Conservation (phyloP, 176 grass and related monocot species). For the barley (Hordeum vulgare) region DNA sequence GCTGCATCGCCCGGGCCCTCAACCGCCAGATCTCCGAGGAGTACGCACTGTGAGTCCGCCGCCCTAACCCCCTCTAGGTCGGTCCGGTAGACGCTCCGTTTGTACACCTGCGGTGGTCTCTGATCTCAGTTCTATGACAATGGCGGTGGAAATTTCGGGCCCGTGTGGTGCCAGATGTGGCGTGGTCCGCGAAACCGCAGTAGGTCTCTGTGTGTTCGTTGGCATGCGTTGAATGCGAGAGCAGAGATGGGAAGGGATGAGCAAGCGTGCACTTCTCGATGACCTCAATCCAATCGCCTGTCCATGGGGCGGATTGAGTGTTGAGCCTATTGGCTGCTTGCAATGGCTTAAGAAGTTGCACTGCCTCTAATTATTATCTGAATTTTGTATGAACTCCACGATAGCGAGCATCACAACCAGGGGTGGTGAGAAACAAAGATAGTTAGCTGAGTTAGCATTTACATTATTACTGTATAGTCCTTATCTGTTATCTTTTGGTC, state of each 20-base stretch:
- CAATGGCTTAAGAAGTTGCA: too few relatives aligned
- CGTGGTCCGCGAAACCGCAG: background rate
- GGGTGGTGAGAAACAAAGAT: background rate
- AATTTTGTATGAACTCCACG: too few relatives aligned
- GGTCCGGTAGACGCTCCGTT: background rate
- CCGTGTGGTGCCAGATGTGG: background rate
- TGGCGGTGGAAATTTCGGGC: slow-evolving; percentile 8
- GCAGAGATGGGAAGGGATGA: background rate
- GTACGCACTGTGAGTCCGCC: slow-evolving; percentile 52
- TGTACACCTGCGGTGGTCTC: background rate
- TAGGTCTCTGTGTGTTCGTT: too few relatives aligned
- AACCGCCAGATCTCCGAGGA: too few relatives aligned
- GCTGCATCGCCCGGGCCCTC: too few relatives aligned
- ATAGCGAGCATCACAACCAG: background rate
- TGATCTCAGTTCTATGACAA: slow-evolving; percentile 10
- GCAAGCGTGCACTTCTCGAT: background rate
- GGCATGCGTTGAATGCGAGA: too few relatives aligned
- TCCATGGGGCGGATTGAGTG: background rate
- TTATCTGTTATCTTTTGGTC: background rate
- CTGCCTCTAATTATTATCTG: too few relatives aligned
- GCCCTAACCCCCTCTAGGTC: background rate
- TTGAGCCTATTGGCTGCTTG: background rate
- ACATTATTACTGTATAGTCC: background rate
- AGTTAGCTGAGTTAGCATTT: background rate
- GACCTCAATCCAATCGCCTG: background rate